Conservation (phyloP, 2,329 filamentous ascomycete genomes). For the Colletotrichum australisinense region DNA sequence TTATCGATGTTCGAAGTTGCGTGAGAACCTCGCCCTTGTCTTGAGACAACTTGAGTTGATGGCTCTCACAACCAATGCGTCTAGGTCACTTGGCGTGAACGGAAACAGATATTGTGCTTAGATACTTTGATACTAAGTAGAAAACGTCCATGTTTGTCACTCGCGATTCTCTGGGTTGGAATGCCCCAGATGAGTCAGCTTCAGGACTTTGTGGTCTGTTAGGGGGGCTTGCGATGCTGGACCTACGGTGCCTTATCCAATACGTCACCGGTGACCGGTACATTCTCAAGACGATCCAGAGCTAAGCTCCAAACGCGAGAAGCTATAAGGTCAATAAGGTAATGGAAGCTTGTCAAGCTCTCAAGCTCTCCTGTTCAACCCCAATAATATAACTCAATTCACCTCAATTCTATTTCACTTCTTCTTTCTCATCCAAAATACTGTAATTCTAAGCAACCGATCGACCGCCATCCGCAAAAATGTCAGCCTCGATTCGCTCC, state of each 20-base stretch:
- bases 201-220: background rate
- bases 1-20: too few relatives aligned
- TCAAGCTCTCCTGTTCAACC: too few relatives aligned
- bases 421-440: too few relatives aligned
- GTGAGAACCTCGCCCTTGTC: too few relatives aligned
- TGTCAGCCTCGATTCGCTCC: conserved; percentile 16
- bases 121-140: background rate
- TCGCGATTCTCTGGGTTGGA: background rate
- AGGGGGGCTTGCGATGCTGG: background rate
- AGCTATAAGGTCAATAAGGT: background rate
- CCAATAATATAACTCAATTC: background rate
- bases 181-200: background rate
- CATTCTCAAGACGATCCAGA: background rate
- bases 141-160: too few relatives aligned
- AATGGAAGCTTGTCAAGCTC: too few relatives aligned
- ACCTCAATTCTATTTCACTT: background rate
- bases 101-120: background rate
- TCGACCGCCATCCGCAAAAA: background rate
- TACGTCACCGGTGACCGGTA: conserved; percentile 15
- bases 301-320: background rate
- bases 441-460: too few relatives aligned
- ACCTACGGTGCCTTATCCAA: background rate
- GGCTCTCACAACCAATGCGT: too few relatives aligned
- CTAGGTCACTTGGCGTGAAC: too few relatives aligned
- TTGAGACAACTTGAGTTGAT: too few relatives aligned